These are phyloP conservation scores for Roridomyces roridus DNA, from an alignment of 768 basidiomycete genomes.

Conservation along the genomic window DNA sequence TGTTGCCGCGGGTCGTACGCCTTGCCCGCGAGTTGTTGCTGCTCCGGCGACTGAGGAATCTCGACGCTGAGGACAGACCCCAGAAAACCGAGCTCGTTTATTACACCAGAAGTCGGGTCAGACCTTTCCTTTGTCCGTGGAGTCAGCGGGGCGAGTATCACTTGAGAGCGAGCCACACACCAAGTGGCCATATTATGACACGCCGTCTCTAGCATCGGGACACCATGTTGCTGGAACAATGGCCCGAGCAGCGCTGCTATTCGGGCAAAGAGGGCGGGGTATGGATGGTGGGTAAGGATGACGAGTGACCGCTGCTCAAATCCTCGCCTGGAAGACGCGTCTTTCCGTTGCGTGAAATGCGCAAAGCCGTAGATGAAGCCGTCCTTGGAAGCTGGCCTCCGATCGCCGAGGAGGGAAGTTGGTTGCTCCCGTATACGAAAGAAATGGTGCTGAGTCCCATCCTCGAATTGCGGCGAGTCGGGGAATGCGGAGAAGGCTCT, in stretches of 20 bases:
- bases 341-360: constrained; percentile 75
- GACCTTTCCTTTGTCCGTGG: constrained; percentile 71
- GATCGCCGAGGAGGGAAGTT: constrained; percentile 28
- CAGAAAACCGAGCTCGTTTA: constrained; percentile 83
- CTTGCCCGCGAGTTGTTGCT: constrained; percentile 72
- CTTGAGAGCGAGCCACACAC: constrained; percentile 49
- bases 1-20: constrained; percentile 59
- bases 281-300: constrained; percentile 79
- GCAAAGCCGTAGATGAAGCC: constrained; percentile 82
- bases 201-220: constrained; percentile 83
- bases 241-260: constrained; percentile 75
- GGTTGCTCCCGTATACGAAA: constrained; percentile 77
- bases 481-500: constrained; percentile 95
- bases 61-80: constrained; percentile 77
- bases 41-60: constrained; percentile 70
- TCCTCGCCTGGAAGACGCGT: constrained; percentile 72
- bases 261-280: constrained; percentile 82
- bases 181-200: constrained; percentile 87
- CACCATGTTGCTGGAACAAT: constrained; percentile 72
- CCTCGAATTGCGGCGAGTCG: constrained; percentile 84
- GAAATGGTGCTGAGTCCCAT: constrained; percentile 84
- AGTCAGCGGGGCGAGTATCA: constrained; percentile 23
- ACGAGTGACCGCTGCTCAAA: constrained; percentile 88
- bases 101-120: constrained; percentile 69
- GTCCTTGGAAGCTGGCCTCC: constrained; percentile 52